Base-by-base conservation (phyloP, 225 moss, liverwort and hornwort species). In the Pseudisothecium myosuroides region DNA sequence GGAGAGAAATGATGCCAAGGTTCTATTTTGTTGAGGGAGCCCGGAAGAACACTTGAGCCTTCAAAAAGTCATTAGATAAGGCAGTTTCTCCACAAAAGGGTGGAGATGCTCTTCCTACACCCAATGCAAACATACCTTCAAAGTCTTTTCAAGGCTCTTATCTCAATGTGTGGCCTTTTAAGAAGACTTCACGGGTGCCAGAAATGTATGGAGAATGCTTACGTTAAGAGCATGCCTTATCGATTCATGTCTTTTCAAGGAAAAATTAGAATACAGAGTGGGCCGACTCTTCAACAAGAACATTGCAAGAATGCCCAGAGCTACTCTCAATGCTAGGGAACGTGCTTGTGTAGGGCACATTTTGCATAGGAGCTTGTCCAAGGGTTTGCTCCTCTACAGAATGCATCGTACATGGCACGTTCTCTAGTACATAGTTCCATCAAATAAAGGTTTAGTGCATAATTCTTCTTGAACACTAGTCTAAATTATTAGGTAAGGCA, bases 41-140 rank as follows among this genome's bases (percentile, higher is more conserved):
- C 3, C 1, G 1, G 1, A 74, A 29, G 5, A 45, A n/a, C 6
- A 74, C 2, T 18, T 45, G 9, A 47, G 6, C 1, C 2, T 2
- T 5, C 5, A 9, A 45, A 73, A 73, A 10, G 17, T 45, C n/a
- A n/a, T n/a, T n/a, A n/a, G n/a, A n/a, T n/a, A n/a, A n/a, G n/a
- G n/a, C n/a, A n/a, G n/a, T n/a, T n/a, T n/a, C n/a, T n/a, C n/a
- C n/a, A n/a, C n/a, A 6, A 18, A 47, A 17, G 11, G 29, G 4
- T 29, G 6, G 9, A 29, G 4, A 17, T 74, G 29, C 73, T 27
- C 8, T 47, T 14, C 2, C 14, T 52, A 34, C 13, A 52, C 5
- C 34, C 0, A 52, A 3, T 52, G 22, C 22, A 34, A 34, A 21
- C 32, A 76, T 34, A 22, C 22, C 76, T 76, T 76, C 2, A 2